Evolutionary conservation across 1,284 basidiomycete species (phyloP).

Genomic region (Flammula alnicola): DNA sequence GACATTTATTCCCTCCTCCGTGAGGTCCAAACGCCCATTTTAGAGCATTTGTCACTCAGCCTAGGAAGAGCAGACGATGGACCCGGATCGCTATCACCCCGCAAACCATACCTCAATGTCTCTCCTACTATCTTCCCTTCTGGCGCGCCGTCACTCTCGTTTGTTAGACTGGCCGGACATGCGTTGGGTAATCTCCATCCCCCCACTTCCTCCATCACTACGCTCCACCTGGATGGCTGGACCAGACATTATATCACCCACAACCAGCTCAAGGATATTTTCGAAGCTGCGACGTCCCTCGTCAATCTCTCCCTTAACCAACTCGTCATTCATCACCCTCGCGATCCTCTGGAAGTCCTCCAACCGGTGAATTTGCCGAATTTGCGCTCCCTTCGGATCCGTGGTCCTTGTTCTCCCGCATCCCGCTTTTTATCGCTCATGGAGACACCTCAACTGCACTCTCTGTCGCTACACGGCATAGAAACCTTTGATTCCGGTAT

Average conservation of each 20-base stretch:
- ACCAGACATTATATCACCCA: slow-evolving; percentile 37
- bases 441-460: slow-evolving; percentile 38
- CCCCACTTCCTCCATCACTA: slow-evolving; percentile 38
- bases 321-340: slow-evolving; percentile 37
- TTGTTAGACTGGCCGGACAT: slow-evolving; percentile 44
- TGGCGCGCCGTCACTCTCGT: slow-evolving; percentile 38
- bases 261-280: slow-evolving; percentile 36
- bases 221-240: slow-evolving; percentile 46
- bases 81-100: slow-evolving; percentile 26
- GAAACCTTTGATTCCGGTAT: slow-evolving; percentile 36
- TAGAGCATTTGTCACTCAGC: slow-evolving; percentile 44
- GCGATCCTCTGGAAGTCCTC: slow-evolving; percentile 31
- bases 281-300: slow-evolving; percentile 37
- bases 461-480: slow-evolving; percentile 36
- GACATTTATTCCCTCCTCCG: slow-evolving; percentile 32
- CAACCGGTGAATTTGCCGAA: slow-evolving; percentile 31
- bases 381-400: slow-evolving; percentile 40
- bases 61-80: slow-evolving; percentile 32
- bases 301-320: slow-evolving; percentile 45
- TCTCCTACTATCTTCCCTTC: slow-evolving; percentile 35
- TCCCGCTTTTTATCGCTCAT: slow-evolving; percentile 37
- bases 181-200: slow-evolving; percentile 44
- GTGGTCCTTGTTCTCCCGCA: slow-evolving; percentile 34
- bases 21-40: slow-evolving; percentile 30
- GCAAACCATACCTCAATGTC: slow-evolving; percentile 30